Evolutionary conservation across 2,329 filamentous ascomycete genomes (phyloP).

Genomic region (Zalaria sp.): DNA sequence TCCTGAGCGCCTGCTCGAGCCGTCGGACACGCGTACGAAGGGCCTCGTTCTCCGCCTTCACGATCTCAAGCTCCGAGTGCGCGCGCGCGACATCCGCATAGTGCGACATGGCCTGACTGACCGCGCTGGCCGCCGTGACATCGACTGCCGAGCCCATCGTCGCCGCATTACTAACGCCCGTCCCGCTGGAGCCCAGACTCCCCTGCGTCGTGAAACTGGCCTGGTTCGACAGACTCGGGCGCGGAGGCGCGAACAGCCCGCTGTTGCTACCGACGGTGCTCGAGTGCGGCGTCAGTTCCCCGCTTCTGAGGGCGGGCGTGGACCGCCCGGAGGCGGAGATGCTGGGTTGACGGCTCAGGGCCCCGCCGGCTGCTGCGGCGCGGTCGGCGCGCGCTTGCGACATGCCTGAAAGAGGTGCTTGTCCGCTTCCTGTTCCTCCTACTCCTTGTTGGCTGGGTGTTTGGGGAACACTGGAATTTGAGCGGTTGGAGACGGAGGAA

Average conservation of each 20-base stretch:
- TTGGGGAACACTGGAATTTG: too few species aligned
- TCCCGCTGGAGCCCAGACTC: too few species aligned
- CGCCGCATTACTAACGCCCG: too few species aligned
- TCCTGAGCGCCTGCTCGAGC: slow-evolving; percentile 27
- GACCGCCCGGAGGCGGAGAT: slow-evolving; percentile 18
- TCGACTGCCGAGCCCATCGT: too few species aligned
- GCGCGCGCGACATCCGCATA: slow-evolving; percentile 28
- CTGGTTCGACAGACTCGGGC: too few species aligned
- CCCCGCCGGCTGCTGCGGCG: slow-evolving; percentile 15
- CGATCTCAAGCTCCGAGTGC: slow-evolving; percentile 31
- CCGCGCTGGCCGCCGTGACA: too few species aligned
- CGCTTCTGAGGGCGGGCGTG: slow-evolving; percentile 14
- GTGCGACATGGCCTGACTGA: slow-evolving; percentile 11
- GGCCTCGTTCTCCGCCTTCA: slow-evolving; percentile 34
- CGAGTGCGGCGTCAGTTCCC: too few species aligned
- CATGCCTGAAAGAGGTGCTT: slow-evolving; percentile 10
- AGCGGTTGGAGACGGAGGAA: slow-evolving; percentile 11
- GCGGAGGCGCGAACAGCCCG: too few species aligned
- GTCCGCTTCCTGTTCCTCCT: neutral
- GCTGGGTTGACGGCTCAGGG: slow-evolving; percentile 18
- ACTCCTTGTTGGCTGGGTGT: too few species aligned
- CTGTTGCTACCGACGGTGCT: too few species aligned
- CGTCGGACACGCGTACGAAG: slow-evolving; percentile 33
- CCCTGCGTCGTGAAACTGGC: too few species aligned
- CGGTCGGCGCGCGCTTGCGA: slow-evolving; percentile 22